phyloP scores from a whole-genome alignment of 768 basidiomycete species.

The Suillus weaverae region DNA sequence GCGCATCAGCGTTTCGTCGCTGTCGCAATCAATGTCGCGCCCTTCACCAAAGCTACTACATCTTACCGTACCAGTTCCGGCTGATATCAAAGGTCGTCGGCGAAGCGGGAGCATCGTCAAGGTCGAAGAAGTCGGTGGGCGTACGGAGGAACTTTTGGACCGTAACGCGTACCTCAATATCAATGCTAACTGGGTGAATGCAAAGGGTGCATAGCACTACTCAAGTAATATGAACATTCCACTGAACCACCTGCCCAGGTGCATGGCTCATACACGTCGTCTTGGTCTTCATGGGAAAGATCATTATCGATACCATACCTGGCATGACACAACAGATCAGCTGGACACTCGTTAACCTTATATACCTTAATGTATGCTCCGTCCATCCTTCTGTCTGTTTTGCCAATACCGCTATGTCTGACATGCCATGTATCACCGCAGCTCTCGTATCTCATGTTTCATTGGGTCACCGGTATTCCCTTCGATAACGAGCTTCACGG shows the following conservation, averaged over 20 bases:
- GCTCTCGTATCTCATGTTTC: conserved; percentile 99
- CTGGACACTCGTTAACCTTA: conserved; percentile 91
- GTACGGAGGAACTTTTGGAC: conserved; percentile 75
- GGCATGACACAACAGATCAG: conserved; percentile 92
- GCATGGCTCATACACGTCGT: conserved; percentile 98
- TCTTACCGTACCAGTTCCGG: conserved; percentile 34
- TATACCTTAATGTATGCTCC: conserved; percentile 84
- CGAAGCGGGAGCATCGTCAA: conserved; percentile 79
- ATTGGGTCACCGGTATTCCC: conserved; percentile 96
- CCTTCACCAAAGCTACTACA: conserved; percentile 56
- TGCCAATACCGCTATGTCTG: neutral
- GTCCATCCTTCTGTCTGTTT: conserved; percentile 3
- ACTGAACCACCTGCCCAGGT: conserved; percentile 48
- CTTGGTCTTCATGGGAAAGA: conserved; percentile 86
- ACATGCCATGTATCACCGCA: conserved; percentile 30
- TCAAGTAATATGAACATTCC: conserved; percentile 4
- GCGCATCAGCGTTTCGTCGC: neutral
- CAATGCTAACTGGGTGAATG: conserved; percentile 93
- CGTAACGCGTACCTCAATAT: conserved; percentile 79
- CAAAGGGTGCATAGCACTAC: conserved; percentile 63
- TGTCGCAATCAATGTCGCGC: conserved; percentile 48
- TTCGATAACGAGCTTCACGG: conserved; percentile 86
- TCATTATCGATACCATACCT: conserved; percentile 91
- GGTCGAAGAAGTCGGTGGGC: conserved; percentile 78
- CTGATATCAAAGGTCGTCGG: conserved; percentile 43